Base-by-base conservation (phyloP, 2,329 filamentous ascomycete species). In the Gliomastix tumulicola region DNA sequence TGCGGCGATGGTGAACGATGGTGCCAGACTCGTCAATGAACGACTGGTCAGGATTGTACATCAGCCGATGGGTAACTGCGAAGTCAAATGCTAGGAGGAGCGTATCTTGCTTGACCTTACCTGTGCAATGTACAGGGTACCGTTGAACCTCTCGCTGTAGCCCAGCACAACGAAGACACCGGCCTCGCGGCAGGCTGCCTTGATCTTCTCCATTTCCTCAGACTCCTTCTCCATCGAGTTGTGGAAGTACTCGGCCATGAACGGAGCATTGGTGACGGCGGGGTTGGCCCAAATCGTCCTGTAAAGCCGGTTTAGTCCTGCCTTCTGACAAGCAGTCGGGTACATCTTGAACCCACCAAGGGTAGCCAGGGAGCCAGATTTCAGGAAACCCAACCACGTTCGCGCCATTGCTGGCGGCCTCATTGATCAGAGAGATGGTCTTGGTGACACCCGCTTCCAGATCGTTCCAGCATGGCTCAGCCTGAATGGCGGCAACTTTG, bases 111-210 rank as follows among this genome's bases (percentile, higher is more conserved):
- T n/a, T n/a, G n/a, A n/a, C n/a, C n/a, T n/a, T n/a, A n/a, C n/a
- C n/a, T n/a, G n/a, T 63, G 41, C 69, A 17, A 71, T 65, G 49
- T 69, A 71, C 7, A 69, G 37, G 1, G 53, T 59, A 37, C 59
- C 43, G 2, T 46, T 47, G 6, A 53, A 47, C 21, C 48, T 52
- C 45, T 71, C 66, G 5, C 59, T 58, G 39, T 65, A 69, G 7
- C 66, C 65, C 4, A 70, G 41, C 1, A 55, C 53, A 7, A 67
- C 62, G 21, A 53, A 54, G 11, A 69, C 64, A 6, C 60, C 60
- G 35, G 68, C 66, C 21, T 65, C 57, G 7, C 58, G 58, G 4
- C 67, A 68, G n/a, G 67, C 66, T 4, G 57, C 53, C 18, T 60
- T 54, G 27, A 73, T 70, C 1, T 43, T 41, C 9, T 51, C 45